These are phyloP conservation scores for Cerioporus squamosus DNA, from an alignment of 1,284 basidiomycete species.

Conservation along the genomic window DNA sequence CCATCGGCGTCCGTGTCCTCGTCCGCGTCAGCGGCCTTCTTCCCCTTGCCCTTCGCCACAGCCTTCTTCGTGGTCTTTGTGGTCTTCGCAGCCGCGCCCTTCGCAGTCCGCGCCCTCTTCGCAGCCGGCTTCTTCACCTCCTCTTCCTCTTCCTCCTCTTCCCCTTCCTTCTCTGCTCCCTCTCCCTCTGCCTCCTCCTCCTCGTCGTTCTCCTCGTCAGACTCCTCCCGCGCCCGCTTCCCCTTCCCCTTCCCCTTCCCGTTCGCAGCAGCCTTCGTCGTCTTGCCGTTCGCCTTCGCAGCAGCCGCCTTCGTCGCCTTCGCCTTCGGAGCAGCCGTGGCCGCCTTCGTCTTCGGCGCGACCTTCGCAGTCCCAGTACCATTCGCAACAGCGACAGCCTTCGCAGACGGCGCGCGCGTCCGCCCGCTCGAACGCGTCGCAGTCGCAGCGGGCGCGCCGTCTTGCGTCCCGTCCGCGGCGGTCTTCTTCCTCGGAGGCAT, in stretches of 20 bases:
- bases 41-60: constrained; percentile 31
- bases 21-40: not conserved
- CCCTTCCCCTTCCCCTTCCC: constrained; percentile 23
- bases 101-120: constrained; percentile 3
- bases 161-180: constrained; percentile 21
- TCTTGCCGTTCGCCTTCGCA: constrained; percentile 28
- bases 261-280: constrained; percentile 20
- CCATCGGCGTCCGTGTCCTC: constrained; percentile 5
- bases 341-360: constrained; percentile 13
- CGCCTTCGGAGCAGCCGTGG: not conserved
- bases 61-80: not conserved
- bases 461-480: constrained; percentile 17
- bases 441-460: constrained; percentile 5
- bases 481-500: constrained; percentile 41
- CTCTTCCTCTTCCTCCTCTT: constrained; percentile 17
- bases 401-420: constrained; percentile 27
- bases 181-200: constrained; percentile 23
- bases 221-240: constrained; percentile 30
- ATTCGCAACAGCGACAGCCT: constrained; percentile 22
- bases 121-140: constrained; percentile 11
- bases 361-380: constrained; percentile 11
- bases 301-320: constrained; percentile 15
- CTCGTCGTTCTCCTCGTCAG: constrained; percentile 27
- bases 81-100: too few relatives aligned
- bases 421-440: constrained; percentile 24